phyloP scores from a whole-genome alignment of 2,329 filamentous ascomycete genomes.

The Colletotrichum agaves region DNA sequence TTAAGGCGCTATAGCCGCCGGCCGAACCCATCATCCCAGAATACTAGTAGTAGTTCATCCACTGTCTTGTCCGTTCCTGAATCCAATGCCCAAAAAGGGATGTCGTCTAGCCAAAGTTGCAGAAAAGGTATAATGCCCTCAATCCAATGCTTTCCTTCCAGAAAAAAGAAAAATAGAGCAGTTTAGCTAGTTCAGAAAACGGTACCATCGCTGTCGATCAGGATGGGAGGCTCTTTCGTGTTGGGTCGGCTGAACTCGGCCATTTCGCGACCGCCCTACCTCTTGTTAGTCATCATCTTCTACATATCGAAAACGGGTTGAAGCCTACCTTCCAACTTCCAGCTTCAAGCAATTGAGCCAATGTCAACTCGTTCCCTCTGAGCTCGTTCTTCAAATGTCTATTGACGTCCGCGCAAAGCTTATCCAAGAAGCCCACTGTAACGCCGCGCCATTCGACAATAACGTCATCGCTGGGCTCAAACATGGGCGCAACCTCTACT shows the following conservation, averaged over 20 bases:
- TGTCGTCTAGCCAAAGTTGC: conserved; percentile 23
- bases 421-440: conserved; percentile 66
- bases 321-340: conserved; percentile 93
- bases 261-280: conserved; percentile 88
- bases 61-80: not conserved
- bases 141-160: conserved; percentile 30
- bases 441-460: conserved; percentile 71
- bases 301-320: not conserved
- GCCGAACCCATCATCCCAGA: conserved; percentile 11
- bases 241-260: conserved; percentile 96
- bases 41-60: conserved; percentile 17
- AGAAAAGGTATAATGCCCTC: conserved; percentile 33
- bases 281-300: conserved; percentile 19
- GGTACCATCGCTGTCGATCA: conserved; percentile 95
- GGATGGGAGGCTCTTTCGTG: conserved; percentile 94
- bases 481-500: conserved; percentile 59
- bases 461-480: conserved; percentile 64
- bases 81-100: conserved; percentile 2
- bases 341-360: conserved; percentile 93
- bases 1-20: conserved; percentile 25
- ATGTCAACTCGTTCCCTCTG: conserved; percentile 75
- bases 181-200: conserved; percentile 74
- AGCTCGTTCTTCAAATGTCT: conserved; percentile 74
- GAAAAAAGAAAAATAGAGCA: not conserved
- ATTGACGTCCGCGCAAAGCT: conserved; percentile 53